Conservation (phyloP, 2,329 filamentous ascomycete genomes). For the Fusarium sp. region DNA sequence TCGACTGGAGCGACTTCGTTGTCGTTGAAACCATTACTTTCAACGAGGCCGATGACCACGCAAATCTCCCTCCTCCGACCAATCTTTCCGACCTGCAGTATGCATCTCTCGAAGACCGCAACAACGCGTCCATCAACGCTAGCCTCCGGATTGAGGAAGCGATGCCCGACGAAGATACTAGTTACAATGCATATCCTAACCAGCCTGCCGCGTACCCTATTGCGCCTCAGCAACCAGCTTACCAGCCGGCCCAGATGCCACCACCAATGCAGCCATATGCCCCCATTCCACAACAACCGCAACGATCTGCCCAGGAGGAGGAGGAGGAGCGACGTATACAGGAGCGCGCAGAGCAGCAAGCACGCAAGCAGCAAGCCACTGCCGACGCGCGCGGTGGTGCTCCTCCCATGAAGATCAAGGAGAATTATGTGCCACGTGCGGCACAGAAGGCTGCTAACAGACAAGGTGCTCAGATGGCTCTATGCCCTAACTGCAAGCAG, state of each 20-base stretch:
- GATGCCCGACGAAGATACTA: constrained; percentile 81
- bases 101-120: constrained; percentile 94
- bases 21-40: constrained; percentile 96
- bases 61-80: constrained; percentile 87
- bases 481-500: constrained; percentile 95
- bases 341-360: constrained; percentile 69
- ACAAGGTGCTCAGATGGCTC: constrained; percentile 72
- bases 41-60: constrained; percentile 86
- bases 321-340: constrained; percentile 73
- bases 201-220: constrained; percentile 54
- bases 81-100: constrained; percentile 92
- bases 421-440: constrained; percentile 90
- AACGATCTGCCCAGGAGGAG: constrained; percentile 62
- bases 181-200: constrained; percentile 61
- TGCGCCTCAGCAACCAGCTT: constrained; percentile 51
- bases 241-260: constrained; percentile 51
- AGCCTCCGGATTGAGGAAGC: constrained; percentile 93
- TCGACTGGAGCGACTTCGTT: constrained; percentile 98
- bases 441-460: constrained; percentile 77
- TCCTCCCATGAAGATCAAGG: constrained; percentile 86
- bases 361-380: constrained; percentile 79
- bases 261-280: constrained; percentile 53
- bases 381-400: constrained; percentile 77
- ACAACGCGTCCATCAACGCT: constrained; percentile 84
- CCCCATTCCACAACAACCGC: constrained; percentile 44